These are phyloP conservation scores for Globomyces sp. DNA, from an alignment of 371 early-diverging fungal species.

Conservation along the genomic window DNA sequence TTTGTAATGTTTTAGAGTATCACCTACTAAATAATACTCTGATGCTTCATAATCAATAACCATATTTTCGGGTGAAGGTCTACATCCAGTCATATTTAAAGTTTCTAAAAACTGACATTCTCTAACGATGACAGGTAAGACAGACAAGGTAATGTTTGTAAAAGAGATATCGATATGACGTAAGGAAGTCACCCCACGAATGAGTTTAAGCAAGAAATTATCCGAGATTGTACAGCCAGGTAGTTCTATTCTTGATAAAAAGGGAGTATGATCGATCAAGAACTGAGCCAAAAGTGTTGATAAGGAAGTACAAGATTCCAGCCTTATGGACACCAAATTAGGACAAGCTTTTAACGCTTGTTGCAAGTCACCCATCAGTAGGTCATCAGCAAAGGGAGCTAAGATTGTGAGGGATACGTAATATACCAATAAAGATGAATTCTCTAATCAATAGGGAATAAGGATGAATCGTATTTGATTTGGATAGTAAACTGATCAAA, in stretches of 20 bases:
- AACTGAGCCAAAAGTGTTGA: constrained; percentile 31
- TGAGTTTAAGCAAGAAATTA: constrained; percentile 4
- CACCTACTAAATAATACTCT: constrained; percentile 14
- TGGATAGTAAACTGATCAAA: constrained; percentile 18
- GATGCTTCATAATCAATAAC: constrained; percentile 19
- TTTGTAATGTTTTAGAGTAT: constrained; percentile 15
- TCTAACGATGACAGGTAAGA: constrained; percentile 5
- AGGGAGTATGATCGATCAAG: constrained; percentile 13
- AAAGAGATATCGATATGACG: constrained; percentile 13
- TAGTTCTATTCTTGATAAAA: constrained; percentile 13
- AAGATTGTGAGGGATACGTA: background rate
- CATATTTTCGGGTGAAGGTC: constrained; percentile 10
- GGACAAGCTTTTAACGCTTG: constrained; percentile 28
- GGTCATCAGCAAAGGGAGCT: constrained; percentile 33
- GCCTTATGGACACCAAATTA: constrained; percentile 26
- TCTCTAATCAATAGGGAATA: constrained; percentile 29
- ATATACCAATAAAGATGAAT: constrained; percentile 25
- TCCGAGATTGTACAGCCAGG: constrained; percentile 18
- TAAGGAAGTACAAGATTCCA: constrained; percentile 31
- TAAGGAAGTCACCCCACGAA: constrained; percentile 1
- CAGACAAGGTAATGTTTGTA: constrained; percentile 9
- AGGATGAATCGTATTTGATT: constrained; percentile 20
- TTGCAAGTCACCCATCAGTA: constrained; percentile 39
- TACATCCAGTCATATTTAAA: constrained; percentile 12
- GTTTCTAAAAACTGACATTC: constrained; percentile 17